These are phyloP conservation scores for Colletotrichum nymphaeae DNA, from an alignment of 2,329 filamentous ascomycete genomes.

Conservation along the genomic window DNA sequence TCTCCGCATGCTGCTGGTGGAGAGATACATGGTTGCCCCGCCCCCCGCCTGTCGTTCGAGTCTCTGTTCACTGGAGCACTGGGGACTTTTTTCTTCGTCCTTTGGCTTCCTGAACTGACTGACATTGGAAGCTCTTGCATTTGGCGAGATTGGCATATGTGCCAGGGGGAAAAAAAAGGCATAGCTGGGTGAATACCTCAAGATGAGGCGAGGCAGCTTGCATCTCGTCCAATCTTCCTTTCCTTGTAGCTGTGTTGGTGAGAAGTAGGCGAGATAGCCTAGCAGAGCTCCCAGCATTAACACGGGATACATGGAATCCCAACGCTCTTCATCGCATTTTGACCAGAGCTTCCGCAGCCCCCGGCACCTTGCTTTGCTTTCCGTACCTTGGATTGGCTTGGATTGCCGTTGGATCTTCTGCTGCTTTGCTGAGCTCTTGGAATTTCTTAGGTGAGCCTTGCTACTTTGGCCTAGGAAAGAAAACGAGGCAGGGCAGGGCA, in stretches of 20 bases:
- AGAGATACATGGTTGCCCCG: conserved; percentile 10
- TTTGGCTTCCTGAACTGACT: neutral
- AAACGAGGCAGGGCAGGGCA: neutral
- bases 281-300: neutral
- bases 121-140: conserved; percentile 6
- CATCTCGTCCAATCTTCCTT: neutral
- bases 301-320: neutral
- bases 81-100: neutral
- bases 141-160: neutral
- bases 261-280: neutral
- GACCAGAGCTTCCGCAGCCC: conserved; percentile 5
- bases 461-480: neutral
- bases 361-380: neutral
- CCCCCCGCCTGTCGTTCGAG: neutral
- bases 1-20: conserved; percentile 18
- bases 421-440: neutral
- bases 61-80: neutral
- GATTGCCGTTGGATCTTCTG: neutral
- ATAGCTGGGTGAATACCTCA: neutral
- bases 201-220: neutral
- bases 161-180: too few relatives aligned
- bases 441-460: neutral
- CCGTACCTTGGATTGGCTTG: neutral
- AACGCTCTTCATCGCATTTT: neutral
- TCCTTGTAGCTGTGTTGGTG: neutral